Percentiles rank a stretch among this genome's conserved stretches.
phyloP scores from a whole-genome alignment of 768 basidiomycete species.

The Mycena indigotica region DNA sequence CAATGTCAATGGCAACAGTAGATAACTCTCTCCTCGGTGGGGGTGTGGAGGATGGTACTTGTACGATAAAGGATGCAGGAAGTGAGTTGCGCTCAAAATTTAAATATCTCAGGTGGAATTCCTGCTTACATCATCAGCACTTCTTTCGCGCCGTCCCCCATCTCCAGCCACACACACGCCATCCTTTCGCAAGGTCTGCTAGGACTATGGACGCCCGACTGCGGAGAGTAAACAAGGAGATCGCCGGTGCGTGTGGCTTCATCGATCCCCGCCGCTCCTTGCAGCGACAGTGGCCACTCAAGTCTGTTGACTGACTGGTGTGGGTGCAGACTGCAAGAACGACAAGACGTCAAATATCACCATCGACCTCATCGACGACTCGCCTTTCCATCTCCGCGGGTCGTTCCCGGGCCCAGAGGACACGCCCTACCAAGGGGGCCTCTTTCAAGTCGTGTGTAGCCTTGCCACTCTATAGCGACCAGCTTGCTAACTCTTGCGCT shows the following conservation, averaged over 20 bases:
- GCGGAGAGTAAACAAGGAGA: constrained; percentile 92
- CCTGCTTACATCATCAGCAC: not conserved
- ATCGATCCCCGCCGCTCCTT: not conserved
- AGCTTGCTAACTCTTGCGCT: constrained; percentile 5
- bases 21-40: too few species aligned
- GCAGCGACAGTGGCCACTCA: not conserved
- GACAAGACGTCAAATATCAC: constrained; percentile 87
- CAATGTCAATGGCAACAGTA: too few species aligned
- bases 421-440: constrained; percentile 91
- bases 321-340: constrained; percentile 81
- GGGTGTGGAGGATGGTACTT: too few species aligned
- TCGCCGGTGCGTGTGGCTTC: constrained; percentile 58
- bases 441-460: constrained; percentile 82
- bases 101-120: not conserved
- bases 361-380: constrained; percentile 86
- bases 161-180: not conserved
- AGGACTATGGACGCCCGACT: constrained; percentile 80
- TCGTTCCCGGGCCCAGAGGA: constrained; percentile 90
- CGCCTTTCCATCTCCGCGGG: constrained; percentile 89
- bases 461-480: constrained; percentile 1
- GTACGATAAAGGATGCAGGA: too few species aligned
- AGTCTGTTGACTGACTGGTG: constrained; percentile 4
- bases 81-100: too few species aligned
- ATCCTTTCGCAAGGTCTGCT: not conserved
- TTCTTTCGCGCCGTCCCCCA: not conserved